phyloP scores from a whole-genome alignment of 176 grass and related monocot genomes.

The Stipa capillata region DNA sequence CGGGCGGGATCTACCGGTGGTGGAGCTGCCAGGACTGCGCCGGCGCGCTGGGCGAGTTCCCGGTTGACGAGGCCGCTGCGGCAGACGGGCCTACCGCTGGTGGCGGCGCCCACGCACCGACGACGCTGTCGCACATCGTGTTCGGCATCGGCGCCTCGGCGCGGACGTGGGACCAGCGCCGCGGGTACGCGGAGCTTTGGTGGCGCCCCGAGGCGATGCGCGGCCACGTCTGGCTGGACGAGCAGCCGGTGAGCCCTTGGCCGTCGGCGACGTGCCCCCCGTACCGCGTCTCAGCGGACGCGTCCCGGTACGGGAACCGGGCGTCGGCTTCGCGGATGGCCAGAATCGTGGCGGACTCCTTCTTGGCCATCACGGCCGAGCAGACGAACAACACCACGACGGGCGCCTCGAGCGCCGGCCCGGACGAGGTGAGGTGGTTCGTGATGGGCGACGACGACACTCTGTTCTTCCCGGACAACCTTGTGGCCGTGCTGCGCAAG shows the following conservation, averaged over 20 bases:
- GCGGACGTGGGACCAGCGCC: constrained; percentile 50
- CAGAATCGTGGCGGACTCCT: constrained; percentile 65
- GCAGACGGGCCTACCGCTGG: not conserved
- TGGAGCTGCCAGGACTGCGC: constrained; percentile 30
- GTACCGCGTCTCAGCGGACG: constrained; percentile 64
- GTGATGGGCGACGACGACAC: constrained; percentile 99
- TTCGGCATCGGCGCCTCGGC: constrained; percentile 81
- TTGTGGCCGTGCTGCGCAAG: constrained; percentile 68
- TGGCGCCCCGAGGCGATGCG: constrained; percentile 54
- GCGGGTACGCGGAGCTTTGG: constrained; percentile 75
- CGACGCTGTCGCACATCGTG: constrained; percentile 70
- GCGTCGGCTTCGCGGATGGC: constrained; percentile 78
- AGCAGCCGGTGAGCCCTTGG: constrained; percentile 42
- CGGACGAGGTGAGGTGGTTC: constrained; percentile 51
- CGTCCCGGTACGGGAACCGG: constrained; percentile 63
- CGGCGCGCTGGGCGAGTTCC: constrained; percentile 2
- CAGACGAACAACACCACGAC: constrained; percentile 12
- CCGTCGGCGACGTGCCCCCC: constrained; percentile 48
- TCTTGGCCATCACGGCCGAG: constrained; percentile 21
- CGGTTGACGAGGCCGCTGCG: not conserved
- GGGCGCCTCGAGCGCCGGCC: no score
- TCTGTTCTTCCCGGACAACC: constrained; percentile 90
- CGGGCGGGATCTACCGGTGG: constrained; percentile 27
- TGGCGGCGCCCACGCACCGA: not conserved
- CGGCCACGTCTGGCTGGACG: constrained; percentile 89